Evolutionary conservation across 805 yeast genomes (phyloP), one percentile per base, ranked within the genome.

Genomic region (Kuraishia hungarica): DNA sequence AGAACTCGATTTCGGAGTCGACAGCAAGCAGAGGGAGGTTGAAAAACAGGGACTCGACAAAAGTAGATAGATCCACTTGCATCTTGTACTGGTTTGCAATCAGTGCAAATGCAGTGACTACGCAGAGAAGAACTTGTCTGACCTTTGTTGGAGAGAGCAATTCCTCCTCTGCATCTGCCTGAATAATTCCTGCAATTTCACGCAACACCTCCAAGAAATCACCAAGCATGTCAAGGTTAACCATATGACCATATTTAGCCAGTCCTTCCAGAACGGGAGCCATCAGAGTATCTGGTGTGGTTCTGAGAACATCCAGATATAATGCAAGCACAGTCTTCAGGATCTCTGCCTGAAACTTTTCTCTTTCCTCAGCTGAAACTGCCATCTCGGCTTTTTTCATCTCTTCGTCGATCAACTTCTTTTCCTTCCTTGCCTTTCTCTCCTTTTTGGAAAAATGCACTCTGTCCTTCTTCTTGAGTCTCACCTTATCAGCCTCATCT

Each of bases 211-310:
- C 96, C 53, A 94, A 75, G 70, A 94, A 84, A 67, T 94, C 99
- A 24, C 98, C 98, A 61, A 94, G 78, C 50, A 94, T 75, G 60
- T 94, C 98, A 56, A 93, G 83, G 66, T 94, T 94, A 23, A 96
- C 91, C 84, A 92, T 84, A 63, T 87, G 94, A 1, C 98, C 97
- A 66, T 86, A 91, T 64, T 83, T 82, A 1, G 97, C 88, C 55
- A 94, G 72, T 2, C 98, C 98, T 72, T 94, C 98, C 54, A 94
- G 74, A 0, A 93, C 96, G 0, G 93, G 78, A 7, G 96, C 97
- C 76, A 90, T 83, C 54, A 94, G 73, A 20, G 80, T 78, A 46
- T 82, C 79, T 20, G 84, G 80, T 50, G 82, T 77, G 19, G 78
- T 78, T 66, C 80, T 86, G 59, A 94, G 74, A 29, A 93, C 81